Evolutionary conservation across 768 basidiomycete genomes (phyloP), one percentile per base, ranked within the genome.

Genomic region (Boletus barrowsii): DNA sequence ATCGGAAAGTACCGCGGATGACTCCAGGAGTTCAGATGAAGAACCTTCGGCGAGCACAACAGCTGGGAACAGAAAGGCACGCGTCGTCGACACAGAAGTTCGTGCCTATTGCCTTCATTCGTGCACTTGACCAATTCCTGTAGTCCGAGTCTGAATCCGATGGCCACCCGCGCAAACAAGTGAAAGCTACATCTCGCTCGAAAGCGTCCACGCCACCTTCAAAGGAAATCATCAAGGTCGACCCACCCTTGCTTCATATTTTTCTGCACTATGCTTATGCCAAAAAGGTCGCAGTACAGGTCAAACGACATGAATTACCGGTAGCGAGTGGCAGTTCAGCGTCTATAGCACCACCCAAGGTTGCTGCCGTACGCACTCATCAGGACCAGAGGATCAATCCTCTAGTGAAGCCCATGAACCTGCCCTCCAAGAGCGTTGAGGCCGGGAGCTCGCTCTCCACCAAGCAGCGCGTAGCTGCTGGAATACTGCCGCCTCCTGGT

Each of bases 391-490:
- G 50, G 47, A 1, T 45, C 39, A 52, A 67, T 42, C 72, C 73
- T 41, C 53, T 70, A 26, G 73, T 75, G 3, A 73, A 73, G 50
- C 15, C 68, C 10, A 62, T 73, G 35, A 49, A 43, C 49, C 36
- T 71, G 33, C 54, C 68, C 1, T 43, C 66, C 32, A 22, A 53
- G 30, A 68, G 56, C 20, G 57, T 66, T 29, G 68, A 58, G 40
- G 59, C 58, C 42, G 68, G 68, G 33, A 75, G 72, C 53, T 72
- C 74, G 10, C 72, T 83, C 29, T 70, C 75, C 35, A 83, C 80
- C 2, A 83, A 83, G 61, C 76, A 80, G 48, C 74, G 79, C 7
- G 61, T 83, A 6, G 71, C 73, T 24, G 72, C 74, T 41, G 72
- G 69, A 10, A 76, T 78, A 14, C 63, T 75, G 22, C 69, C 64